Evolutionary conservation across 140 eudicot species (phyloP).

Genomic region (Anethum foeniculum): DNA sequence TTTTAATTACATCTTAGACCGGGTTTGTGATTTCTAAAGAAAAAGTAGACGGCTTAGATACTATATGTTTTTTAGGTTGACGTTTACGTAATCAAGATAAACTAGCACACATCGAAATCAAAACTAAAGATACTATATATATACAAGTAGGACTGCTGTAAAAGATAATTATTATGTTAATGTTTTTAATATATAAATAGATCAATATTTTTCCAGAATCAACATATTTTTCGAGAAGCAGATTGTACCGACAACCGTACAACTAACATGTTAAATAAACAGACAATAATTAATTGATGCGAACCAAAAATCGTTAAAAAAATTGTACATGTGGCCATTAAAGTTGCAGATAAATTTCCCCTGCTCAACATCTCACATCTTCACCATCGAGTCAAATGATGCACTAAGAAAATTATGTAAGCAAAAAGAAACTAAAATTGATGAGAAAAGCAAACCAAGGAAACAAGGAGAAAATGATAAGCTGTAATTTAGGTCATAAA

Average conservation of each 20-base stretch:
- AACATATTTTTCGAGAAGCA: neutral
- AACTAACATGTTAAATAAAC: neutral
- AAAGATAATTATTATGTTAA: too few species aligned
- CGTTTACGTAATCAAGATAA: neutral
- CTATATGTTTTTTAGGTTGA: neutral
- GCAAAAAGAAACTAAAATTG: neutral
- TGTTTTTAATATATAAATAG: too few species aligned
- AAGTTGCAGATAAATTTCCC: slow-evolving; percentile 39
- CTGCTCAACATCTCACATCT: slow-evolving; percentile 40
- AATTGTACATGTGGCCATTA: slow-evolving; percentile 44
- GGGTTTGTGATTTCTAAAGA: neutral
- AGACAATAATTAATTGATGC: neutral
- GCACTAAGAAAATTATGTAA: slow-evolving; percentile 25
- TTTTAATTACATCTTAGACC: neutral
- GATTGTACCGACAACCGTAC: neutral
- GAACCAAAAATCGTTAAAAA: neutral
- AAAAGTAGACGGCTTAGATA: neutral
- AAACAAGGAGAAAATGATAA: neutral
- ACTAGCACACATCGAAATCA: neutral
- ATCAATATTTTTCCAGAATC: neutral
- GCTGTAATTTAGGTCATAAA: neutral
- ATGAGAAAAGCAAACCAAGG: neutral
- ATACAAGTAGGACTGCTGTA: neutral
- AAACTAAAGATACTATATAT: neutral
- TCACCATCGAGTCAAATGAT: slow-evolving; percentile 51